Evolutionary conservation across 139 green algal species (phyloP).

Genomic region (Chlorella sp.): DNA sequence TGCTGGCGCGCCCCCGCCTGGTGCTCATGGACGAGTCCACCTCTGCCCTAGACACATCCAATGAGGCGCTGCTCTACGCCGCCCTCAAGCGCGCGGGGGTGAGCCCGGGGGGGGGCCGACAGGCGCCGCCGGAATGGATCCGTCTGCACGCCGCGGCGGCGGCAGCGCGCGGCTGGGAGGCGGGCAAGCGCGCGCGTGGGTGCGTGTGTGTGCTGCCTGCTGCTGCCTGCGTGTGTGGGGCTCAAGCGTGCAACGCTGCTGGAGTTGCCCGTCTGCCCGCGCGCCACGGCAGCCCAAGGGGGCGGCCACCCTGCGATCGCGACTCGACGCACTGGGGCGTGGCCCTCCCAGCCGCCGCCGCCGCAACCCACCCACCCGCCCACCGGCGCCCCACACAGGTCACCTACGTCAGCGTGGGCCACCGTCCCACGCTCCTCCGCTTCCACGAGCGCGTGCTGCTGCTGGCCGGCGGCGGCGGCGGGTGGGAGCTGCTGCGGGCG

Average conservation of each 20-base stretch:
- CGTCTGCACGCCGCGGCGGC: too few relatives aligned
- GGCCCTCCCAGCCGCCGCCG: neutral
- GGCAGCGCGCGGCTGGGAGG: too few relatives aligned
- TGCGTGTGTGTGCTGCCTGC: too few relatives aligned
- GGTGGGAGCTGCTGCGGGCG: slow-evolving; percentile 27
- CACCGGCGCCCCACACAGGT: slow-evolving; percentile 49
- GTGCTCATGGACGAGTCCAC: slow-evolving; percentile 97
- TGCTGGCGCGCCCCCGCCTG: slow-evolving; percentile 75
- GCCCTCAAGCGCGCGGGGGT: too few relatives aligned
- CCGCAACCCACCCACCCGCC: neutral
- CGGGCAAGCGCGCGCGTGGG: too few relatives aligned
- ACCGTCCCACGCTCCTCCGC: slow-evolving; percentile 77
- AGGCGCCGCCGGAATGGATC: too few relatives aligned
- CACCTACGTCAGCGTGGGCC: slow-evolving; percentile 90
- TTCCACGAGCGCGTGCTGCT: slow-evolving; percentile 85
- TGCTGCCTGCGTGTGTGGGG: too few relatives aligned
- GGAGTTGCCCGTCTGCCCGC: too few relatives aligned
- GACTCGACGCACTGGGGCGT: too few relatives aligned
- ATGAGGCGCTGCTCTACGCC: slow-evolving; percentile 86
- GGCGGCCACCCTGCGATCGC: too few relatives aligned
- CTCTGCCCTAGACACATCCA: slow-evolving; percentile 84
- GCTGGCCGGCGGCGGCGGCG: slow-evolving; percentile 39
- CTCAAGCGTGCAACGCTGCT: too few relatives aligned
- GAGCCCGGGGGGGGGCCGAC: neutral
- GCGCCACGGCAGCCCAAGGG: too few relatives aligned